Evolutionary conservation across 2,329 filamentous ascomycete genomes (phyloP), one percentile per base, ranked within the genome.

Genomic region (Aspergillus brasiliensis): DNA sequence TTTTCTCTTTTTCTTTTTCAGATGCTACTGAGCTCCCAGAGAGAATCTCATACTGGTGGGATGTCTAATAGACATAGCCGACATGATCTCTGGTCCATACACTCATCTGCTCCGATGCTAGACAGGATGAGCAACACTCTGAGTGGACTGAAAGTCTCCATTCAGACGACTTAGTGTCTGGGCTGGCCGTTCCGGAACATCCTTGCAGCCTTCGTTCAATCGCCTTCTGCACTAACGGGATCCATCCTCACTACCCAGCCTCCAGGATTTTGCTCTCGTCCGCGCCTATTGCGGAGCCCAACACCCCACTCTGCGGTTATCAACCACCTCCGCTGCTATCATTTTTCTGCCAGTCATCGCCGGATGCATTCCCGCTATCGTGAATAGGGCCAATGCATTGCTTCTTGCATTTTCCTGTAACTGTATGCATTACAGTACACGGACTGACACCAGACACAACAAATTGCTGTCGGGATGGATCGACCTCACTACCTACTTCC

Each of bases 261-360:
- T 62, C 62, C 65, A 65, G 60, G 61, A 67, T 66, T 67, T 61
- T 63, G 56, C 59, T 62, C 58, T 60, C 58, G 59, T 62, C 60
- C 61, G 64, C 62, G 64, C 57, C 65, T 66, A 62, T 57, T 62
- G 64, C 60, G 61, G 63, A 64, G 60, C 56, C 55, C 40, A 60
- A 46, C 56, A 64, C 64, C 65, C 65, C 19, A 66, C 64, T 62
- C 60, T 65, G 64, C 64, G 63, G 64, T 64, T 67, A 67, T 67
- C 62, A 64, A 59, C 42, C 59, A 51, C 58, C 56, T 62, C 60
- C 62, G 60, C 61, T 55, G 55, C 58, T 61, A 42, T 60, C 59
- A 51, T 58, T 56, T 56, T 61, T 62, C 65, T 67, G 65, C 65
- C 66, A 67, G 62, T 67, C 62, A 67, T 68, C 46, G 56, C 53